phyloP scores from a whole-genome alignment of 805 yeast genomes.

The Metschnikowia peoriensis region DNA sequence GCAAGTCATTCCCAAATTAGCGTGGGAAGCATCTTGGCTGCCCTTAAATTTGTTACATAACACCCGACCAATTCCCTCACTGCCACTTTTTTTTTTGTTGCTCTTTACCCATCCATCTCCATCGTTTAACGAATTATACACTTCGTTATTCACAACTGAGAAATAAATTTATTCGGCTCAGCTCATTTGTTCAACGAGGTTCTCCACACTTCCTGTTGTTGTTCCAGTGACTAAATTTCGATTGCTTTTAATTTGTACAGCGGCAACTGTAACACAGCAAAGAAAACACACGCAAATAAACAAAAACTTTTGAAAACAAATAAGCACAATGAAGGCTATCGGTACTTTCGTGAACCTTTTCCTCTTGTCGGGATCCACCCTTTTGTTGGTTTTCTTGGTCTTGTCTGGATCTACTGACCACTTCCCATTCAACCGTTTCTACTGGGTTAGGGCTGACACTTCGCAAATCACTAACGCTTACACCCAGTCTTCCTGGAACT shows the following conservation, averaged over 20 bases:
- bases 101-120: conserved; percentile 1
- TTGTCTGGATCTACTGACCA: conserved; percentile 20
- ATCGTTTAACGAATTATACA: neutral
- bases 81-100: conserved; percentile 25
- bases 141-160: neutral
- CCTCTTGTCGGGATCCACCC: conserved; percentile 45
- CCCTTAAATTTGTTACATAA: conserved; percentile 11
- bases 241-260: neutral
- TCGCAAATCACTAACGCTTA: conserved; percentile 49
- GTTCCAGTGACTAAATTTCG: neutral
- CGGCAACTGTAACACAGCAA: conserved; percentile 1
- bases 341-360: conserved; percentile 36
- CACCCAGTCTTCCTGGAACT: conserved; percentile 70
- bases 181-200: neutral
- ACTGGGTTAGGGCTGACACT: conserved; percentile 81
- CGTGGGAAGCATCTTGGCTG: conserved; percentile 10
- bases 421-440: conserved; percentile 49
- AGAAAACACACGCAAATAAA: neutral
- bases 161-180: neutral
- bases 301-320: neutral
- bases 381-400: conserved; percentile 48
- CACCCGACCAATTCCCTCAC: conserved; percentile 26
- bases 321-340: conserved; percentile 28
- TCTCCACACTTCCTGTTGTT: neutral
- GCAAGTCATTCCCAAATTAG: conserved; percentile 20